Percentiles rank a stretch among this genome's conserved stretches.
These are phyloP conservation scores for Nemania sp. DNA, from an alignment of 2,329 filamentous ascomycete species.

Conservation along the genomic window DNA sequence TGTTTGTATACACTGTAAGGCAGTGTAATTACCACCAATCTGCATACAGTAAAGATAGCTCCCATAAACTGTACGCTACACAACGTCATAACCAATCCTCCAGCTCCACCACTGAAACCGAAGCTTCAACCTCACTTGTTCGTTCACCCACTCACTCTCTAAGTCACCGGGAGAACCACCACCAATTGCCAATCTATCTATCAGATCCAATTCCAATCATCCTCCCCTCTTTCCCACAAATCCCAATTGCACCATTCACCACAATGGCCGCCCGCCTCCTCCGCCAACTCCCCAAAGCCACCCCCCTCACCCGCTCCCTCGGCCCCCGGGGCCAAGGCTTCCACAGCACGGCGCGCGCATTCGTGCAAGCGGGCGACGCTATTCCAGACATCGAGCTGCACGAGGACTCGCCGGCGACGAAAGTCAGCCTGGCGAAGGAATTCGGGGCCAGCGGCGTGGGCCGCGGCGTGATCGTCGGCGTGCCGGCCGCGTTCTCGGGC, in stretches of 20 bases:
- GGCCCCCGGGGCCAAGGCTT: no score
- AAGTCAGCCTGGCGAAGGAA: slow-evolving; percentile 83
- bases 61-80: not conserved
- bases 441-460: slow-evolving; percentile 57
- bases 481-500: slow-evolving; percentile 74
- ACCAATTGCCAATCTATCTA: not conserved
- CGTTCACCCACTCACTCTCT: not conserved
- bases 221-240: not conserved
- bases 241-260: not conserved
- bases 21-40: not conserved
- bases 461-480: slow-evolving; percentile 82
- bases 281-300: slow-evolving; percentile 24
- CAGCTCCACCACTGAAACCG: slow-evolving; percentile 4
- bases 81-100: slow-evolving; percentile 8
- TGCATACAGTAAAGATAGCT: slow-evolving; percentile 7
- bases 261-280: slow-evolving; percentile 37
- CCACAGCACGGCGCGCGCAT: slow-evolving; percentile 63
- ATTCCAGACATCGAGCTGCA: slow-evolving; percentile 78
- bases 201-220: no score
- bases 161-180: no score
- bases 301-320: slow-evolving; percentile 22
- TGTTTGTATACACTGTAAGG: not conserved
- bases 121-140: not conserved
- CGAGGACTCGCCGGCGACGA: slow-evolving; percentile 87
- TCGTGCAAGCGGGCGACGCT: slow-evolving; percentile 77